Conservation (phyloP, 2,329 filamentous ascomycete genomes). For the Clonostachys chloroleuca region DNA sequence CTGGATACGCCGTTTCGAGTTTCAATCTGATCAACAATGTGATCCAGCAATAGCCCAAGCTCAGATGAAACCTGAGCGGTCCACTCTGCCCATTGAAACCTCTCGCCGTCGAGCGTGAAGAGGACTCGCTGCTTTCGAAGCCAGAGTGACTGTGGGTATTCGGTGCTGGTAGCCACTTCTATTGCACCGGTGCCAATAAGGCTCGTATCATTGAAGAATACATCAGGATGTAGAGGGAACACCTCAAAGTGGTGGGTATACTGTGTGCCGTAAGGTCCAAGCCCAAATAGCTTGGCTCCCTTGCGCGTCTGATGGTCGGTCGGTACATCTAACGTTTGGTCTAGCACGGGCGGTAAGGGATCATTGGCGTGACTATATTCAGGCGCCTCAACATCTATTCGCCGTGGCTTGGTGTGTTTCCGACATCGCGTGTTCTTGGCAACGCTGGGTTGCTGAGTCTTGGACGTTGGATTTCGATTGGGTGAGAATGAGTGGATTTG, state of each 20-base stretch:
- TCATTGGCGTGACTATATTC: conserved; percentile 50
- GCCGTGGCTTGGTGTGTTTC: conserved; percentile 37
- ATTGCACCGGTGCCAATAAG: conserved; percentile 52
- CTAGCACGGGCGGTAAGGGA: conserved; percentile 27
- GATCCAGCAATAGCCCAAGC: conserved; percentile 57
- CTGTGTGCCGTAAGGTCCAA: conserved; percentile 56
- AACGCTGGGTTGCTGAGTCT: too few species aligned
- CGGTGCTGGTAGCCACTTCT: conserved; percentile 22
- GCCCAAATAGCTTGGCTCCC: conserved; percentile 34
- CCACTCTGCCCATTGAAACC: conserved; percentile 52
- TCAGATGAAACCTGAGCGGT: conserved; percentile 55
- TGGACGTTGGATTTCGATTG: too few species aligned
- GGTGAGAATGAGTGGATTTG: too few species aligned
- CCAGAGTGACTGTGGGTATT: conserved; percentile 16
- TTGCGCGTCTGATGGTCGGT: conserved; percentile 2
- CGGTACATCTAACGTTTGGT: conserved; percentile 3
- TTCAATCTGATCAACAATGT: conserved; percentile 42
- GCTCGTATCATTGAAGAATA: conserved; percentile 57
- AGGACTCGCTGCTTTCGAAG: conserved; percentile 13
- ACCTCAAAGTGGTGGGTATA: conserved; percentile 61
- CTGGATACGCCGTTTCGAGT: background rate
- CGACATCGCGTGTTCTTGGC: conserved; percentile 24
- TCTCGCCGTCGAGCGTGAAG: conserved; percentile 42
- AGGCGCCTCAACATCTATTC: conserved; percentile 43
- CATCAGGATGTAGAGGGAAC: conserved; percentile 49